Conservation (phyloP, 2,329 filamentous ascomycete genomes). For the Fusarium acutatum region DNA sequence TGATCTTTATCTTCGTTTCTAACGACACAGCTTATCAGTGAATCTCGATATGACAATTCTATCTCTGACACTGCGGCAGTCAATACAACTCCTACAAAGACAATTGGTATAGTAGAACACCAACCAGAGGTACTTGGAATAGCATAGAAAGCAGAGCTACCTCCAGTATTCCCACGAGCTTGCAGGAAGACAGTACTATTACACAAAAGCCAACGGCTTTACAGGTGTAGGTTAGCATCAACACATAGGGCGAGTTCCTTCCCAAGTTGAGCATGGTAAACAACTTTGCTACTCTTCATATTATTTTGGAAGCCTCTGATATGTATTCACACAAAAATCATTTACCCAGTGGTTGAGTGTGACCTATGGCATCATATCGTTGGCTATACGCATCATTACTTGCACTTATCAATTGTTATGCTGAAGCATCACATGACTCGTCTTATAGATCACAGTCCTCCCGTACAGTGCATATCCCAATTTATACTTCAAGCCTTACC, state of each 20-base stretch:
- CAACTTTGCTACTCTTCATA: not conserved
- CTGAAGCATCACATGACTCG: conserved; percentile 36
- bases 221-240: not conserved
- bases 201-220: not conserved
- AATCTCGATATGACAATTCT: too few species aligned
- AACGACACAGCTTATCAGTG: not conserved
- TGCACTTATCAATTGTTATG: not conserved
- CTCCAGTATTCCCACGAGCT: not conserved
- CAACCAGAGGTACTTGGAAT: too few species aligned
- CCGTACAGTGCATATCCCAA: conserved; percentile 10
- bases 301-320: not conserved
- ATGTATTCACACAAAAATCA: not conserved
- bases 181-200: not conserved
- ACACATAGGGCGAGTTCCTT: not conserved
- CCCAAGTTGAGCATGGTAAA: not conserved
- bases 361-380: not conserved
- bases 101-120: not conserved
- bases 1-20: not conserved
- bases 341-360: too few species aligned
- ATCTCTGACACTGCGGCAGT: not conserved
- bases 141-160: not conserved
- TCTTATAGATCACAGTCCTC: conserved; percentile 33
- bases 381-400: not conserved
- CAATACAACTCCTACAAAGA: not conserved
- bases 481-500: conserved; percentile 28